phyloP scores from a whole-genome alignment of 2,329 filamentous ascomycete genomes.

The Bipolaris cookei region DNA sequence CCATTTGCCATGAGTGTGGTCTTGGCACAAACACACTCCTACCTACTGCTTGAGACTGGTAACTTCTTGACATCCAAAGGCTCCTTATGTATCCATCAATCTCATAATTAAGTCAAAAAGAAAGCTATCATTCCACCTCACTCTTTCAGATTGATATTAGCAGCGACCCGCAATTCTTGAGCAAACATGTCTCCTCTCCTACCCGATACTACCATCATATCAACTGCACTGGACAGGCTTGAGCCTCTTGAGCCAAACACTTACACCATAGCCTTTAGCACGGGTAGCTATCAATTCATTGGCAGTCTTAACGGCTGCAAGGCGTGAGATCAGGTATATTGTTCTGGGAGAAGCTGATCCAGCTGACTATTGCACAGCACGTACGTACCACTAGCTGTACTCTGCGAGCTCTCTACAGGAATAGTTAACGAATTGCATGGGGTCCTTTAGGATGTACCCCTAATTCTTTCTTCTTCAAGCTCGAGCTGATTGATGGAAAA shows the following conservation, averaged over 20 bases:
- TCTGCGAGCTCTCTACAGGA: conserved; percentile 10
- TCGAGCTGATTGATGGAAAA: conserved; percentile 22
- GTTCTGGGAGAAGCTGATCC: not conserved
- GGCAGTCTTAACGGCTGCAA: conserved; percentile 38
- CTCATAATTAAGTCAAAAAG: not conserved
- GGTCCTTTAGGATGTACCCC: conserved; percentile 33
- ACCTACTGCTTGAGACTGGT: conserved; percentile 1
- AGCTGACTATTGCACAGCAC: conserved; percentile 21
- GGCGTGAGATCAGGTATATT: conserved; percentile 19
- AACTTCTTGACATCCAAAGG: not conserved
- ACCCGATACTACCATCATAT: conserved; percentile 3
- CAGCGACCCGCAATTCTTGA: not conserved
- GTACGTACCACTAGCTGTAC: conserved; percentile 26
- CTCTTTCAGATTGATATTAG: not conserved
- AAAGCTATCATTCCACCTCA: not conserved
- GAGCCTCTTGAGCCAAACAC: conserved; percentile 25
- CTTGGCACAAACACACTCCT: conserved; percentile 25
- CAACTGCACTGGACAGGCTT: conserved; percentile 20
- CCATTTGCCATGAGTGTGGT: conserved; percentile 1
- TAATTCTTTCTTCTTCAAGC: conserved; percentile 40
- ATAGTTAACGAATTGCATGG: conserved; percentile 28
- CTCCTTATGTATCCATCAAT: not conserved
- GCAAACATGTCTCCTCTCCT: conserved; percentile 9
- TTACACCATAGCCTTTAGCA: conserved; percentile 39
- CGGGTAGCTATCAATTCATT: conserved; percentile 29